A percentile compares a stretch with the other conserved stretches of the same genome.
Evolutionary conservation across 306 rosid genomes (phyloP).

Genomic region (Luffa acutangula): DNA sequence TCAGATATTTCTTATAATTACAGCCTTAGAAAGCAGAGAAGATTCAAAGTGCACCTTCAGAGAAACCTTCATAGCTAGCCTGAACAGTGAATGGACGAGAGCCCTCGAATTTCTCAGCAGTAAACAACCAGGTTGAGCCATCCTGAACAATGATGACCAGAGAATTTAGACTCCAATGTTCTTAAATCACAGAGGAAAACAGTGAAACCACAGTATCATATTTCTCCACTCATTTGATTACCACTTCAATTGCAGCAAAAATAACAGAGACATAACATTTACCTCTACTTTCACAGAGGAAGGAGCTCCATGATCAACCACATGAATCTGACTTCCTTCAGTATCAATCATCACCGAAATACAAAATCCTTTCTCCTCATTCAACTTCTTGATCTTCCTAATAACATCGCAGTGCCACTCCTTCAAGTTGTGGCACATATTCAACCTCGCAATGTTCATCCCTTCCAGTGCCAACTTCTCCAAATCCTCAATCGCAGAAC

Average conservation of each 20-base stretch:
- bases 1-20: background rate
- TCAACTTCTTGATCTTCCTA: constrained; percentile 62
- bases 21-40: background rate
- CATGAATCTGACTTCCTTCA: constrained; percentile 81
- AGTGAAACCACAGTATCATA: background rate
- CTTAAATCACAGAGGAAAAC: background rate
- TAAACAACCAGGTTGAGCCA: constrained; percentile 63
- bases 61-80: constrained; percentile 58
- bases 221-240: background rate
- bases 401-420: constrained; percentile 75
- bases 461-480: constrained; percentile 76
- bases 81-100: constrained; percentile 67
- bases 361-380: constrained; percentile 51
- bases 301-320: constrained; percentile 83
- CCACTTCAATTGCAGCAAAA: background rate
- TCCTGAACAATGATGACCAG: constrained; percentile 36
- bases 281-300: constrained; percentile 83
- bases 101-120: constrained; percentile 54
- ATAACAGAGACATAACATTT: background rate
- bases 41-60: constrained; percentile 36
- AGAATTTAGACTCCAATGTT: background rate
- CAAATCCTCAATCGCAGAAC: constrained; percentile 53
- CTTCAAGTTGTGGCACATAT: constrained; percentile 78
- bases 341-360: constrained; percentile 85
- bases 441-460: constrained; percentile 80